Evolutionary conservation across 331 rosid genomes (phyloP), one percentile per base, ranked within the genome.

Genomic region (Phaseolus coccineus): DNA sequence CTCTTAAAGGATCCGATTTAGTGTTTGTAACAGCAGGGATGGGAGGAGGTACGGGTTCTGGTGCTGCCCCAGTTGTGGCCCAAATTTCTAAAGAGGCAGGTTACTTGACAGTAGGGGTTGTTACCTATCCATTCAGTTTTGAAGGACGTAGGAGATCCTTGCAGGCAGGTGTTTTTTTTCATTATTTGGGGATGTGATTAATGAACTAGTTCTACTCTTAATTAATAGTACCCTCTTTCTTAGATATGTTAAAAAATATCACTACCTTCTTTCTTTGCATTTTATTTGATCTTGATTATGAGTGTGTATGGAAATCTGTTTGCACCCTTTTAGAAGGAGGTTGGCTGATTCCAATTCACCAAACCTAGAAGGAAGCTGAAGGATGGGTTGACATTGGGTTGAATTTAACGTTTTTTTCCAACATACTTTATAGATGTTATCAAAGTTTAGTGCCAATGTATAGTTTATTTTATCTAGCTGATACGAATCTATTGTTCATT

Each of bases 31-130:
- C 99, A 10, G 98, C 99, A 30, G 99, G 99, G 71, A 96, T 96
- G 99, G 99, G 99, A 72, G 99, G 99, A 39, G 99, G 99, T 15
- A 96, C 99, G 1, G 99, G 99, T 44, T 96, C 99, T 19, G 99
- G 99, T 64, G 99, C 99, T 56, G 98, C 99, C 51, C 99, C 99
- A 12, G 93, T 96, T 47, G 99, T 96, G 53, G 99, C 99, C 42
- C 97, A 89, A 81, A 89, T 96, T 82, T 91, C 99, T 42, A 93
- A 89, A 81, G 99, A 96, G 87, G 94, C 98, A 0, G 99, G 99
- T 50, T 96, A 89, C 87, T 85, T 96, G 88, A 96, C 99, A 12
- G 99, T 96, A 47, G 99, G 99, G 48, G 99, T 96, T 6, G 99
- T 96, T 77, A 96, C 98, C 51, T 96, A 91, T 73, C 99, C 99